Base-by-base conservation (phyloP, 352 stramenopile species). In the Globisporangium nodosum region DNA sequence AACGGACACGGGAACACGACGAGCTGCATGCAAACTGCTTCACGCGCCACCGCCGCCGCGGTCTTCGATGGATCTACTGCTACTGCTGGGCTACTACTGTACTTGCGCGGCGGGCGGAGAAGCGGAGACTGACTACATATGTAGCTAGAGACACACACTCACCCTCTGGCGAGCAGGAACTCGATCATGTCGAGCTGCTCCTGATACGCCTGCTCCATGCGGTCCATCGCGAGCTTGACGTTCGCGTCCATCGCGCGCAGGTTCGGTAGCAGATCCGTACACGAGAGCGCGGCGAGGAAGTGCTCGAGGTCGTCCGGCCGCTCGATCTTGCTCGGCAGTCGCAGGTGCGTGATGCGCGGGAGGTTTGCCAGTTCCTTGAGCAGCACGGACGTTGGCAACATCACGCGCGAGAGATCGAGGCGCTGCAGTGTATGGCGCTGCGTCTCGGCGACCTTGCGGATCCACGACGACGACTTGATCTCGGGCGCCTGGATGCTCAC, bases 261-360 rank as follows among this genome's bases (percentile, higher is more conserved):
- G 7, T 57, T 60, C 18, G 79, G 77, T 8, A 93, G 61, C 24
- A 90, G 24, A 30, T 69, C 63, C 0, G 65, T 54, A 52, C 79
- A 88, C 24, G 69, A 75, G n/a, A 93, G 55, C n/a, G 72, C 77
- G 27, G 75, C 74, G 43, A 93, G 60, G 21, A 91, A 77, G 61
- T 87, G 78, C 63, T 93, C 84, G 24, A 93, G 49, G 60, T 91
- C 88, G 31, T 90, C 77, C 27, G 87, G 70, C 1, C 81, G 74
- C 43, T 90, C 63, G 24, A 93, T 78, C 61, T 85, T 76, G 13
- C 58, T 53, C 0, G 84, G 81, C 18, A 93, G 58, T 7, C 80
- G 76, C 35, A 93, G 56, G 27, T 90, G 79, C 12, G 77, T 81
- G 49, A 93, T 60, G 35, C 70, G 72, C 27, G 74, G 69, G 27